These are phyloP conservation scores for Ascochyta rabiei DNA, from an alignment of 2,329 filamentous ascomycete genomes.

Conservation along the genomic window DNA sequence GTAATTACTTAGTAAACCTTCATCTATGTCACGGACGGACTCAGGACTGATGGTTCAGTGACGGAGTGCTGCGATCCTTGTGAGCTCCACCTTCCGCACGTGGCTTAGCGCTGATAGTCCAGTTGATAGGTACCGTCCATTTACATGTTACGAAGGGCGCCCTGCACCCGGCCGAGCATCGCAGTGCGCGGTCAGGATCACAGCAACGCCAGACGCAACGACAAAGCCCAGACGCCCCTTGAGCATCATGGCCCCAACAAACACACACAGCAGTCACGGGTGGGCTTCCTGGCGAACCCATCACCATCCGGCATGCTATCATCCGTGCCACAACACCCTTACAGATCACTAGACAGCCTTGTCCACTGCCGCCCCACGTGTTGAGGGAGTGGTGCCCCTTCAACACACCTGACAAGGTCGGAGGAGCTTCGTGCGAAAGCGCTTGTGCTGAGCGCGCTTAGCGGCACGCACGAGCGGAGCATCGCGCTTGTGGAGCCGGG, in stretches of 20 bases:
- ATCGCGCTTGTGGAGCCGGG: conserved; percentile 9
- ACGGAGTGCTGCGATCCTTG: too few relatives aligned
- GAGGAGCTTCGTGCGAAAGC: conserved; percentile 29
- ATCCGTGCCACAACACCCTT: conserved; percentile 13
- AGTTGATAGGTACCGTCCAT: too few relatives aligned
- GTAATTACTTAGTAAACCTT: too few relatives aligned
- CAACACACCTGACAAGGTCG: conserved; percentile 7
- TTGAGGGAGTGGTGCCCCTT: conserved; percentile 5
- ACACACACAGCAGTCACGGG: too few relatives aligned
- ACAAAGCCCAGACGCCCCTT: not conserved
- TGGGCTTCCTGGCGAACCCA: too few relatives aligned
- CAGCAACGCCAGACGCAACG: conserved; percentile 19
- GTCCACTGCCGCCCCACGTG: conserved; percentile 5
- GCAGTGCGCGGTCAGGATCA: not conserved
- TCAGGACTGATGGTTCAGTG: too few relatives aligned
- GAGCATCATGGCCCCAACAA: not conserved
- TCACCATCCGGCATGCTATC: not conserved
- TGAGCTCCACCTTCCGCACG: too few relatives aligned
- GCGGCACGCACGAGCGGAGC: conserved; percentile 8
- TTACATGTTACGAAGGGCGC: too few relatives aligned
- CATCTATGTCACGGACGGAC: too few relatives aligned
- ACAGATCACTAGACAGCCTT: conserved; percentile 15
- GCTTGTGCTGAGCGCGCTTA: conserved; percentile 9
- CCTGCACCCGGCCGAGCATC: too few relatives aligned
- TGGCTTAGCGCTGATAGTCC: too few relatives aligned